Base-by-base conservation (phyloP, 1,284 basidiomycete species). In the Leccinum ambiguum region DNA sequence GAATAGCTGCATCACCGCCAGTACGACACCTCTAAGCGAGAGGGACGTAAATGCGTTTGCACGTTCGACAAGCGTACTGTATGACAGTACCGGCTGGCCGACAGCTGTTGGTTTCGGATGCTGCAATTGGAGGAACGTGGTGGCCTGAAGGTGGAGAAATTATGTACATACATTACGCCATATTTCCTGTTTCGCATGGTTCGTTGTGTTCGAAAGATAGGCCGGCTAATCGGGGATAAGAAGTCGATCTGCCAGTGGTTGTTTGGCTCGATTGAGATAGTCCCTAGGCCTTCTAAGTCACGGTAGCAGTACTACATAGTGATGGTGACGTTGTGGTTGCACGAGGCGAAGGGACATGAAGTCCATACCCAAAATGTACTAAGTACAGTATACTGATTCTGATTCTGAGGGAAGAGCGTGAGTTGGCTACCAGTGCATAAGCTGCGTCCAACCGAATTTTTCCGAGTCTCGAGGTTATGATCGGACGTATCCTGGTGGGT, bases 121-220 rank as follows among this genome's bases (percentile, higher is more conserved):
- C 21, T 21, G 50, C 50, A 13, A 23, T 53, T 53, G 50, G 21
- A 53, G 6, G 21, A 53, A 53, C 21, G 50, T 53, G 50, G 50
- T 53, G 50, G 50, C 50, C 50, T 53, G 50, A 53, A 53, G 50
- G 50, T 53, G 50, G 50, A 53, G 50, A 23, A 53, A 53, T 13
- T 21, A 41, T 41, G 39, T 41, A 41, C 6, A 14, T 41, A 53
- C 50, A 50, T 50, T 13, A 50, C 48, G 50, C 50, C 21, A 53
- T 21, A 14, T 53, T 53, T 53, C 11, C 18, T 21, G 18, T 23
- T 53, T 50, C 18, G 48, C 9, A n/a, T n/a, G 45, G 8, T 45
- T n/a, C n/a, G n/a, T 39, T 50, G 18, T 50, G 48, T 11, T 50
- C 50, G 50, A 53, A 14, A 23, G 21, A 53, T 53, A 33, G 21